phyloP scores from a whole-genome alignment of 345 rosid genomes.

The Turritis glabra region DNA sequence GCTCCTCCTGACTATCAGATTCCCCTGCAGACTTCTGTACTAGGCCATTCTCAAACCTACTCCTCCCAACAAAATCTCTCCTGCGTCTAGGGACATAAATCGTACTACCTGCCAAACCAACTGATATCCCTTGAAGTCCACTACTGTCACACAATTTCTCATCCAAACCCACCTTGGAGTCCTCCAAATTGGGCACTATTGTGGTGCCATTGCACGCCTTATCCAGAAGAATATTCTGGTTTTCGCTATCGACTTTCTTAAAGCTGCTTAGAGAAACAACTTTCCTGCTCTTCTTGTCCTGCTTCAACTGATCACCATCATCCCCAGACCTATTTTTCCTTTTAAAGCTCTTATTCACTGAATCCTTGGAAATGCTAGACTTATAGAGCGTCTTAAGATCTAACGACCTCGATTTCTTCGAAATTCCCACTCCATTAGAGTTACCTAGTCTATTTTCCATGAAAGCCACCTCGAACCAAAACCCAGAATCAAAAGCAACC shows the following conservation, averaged over 20 bases:
- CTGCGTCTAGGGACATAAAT: constrained; percentile 76
- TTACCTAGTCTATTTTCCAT: constrained; percentile 78
- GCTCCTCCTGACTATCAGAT: constrained; percentile 42
- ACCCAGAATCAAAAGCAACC: constrained; percentile 32
- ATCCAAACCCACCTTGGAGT: constrained; percentile 43
- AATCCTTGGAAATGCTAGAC: constrained; percentile 49
- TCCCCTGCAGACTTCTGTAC: constrained; percentile 44
- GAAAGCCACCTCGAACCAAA: constrained; percentile 50
- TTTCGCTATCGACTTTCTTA: constrained; percentile 45
- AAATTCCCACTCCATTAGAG: constrained; percentile 74
- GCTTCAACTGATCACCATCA: constrained; percentile 50
- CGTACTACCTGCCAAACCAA: constrained; percentile 52
- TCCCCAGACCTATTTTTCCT: constrained; percentile 50
- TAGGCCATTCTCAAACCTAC: constrained; percentile 53
- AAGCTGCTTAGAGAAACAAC: constrained; percentile 59
- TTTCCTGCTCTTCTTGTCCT: constrained; percentile 61
- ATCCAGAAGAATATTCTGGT: constrained; percentile 46
- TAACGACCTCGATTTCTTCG: constrained; percentile 81
- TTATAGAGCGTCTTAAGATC: constrained; percentile 88
- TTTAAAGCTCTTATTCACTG: constrained; percentile 53
- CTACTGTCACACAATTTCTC: constrained; percentile 41
- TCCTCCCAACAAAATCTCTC: constrained; percentile 78
- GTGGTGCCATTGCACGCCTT: constrained; percentile 54
- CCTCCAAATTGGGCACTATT: constrained; percentile 44
- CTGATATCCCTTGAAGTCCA: constrained; percentile 50